These are phyloP conservation scores for Chaetomium sp. DNA, from an alignment of 2,329 filamentous ascomycete species.

Conservation along the genomic window DNA sequence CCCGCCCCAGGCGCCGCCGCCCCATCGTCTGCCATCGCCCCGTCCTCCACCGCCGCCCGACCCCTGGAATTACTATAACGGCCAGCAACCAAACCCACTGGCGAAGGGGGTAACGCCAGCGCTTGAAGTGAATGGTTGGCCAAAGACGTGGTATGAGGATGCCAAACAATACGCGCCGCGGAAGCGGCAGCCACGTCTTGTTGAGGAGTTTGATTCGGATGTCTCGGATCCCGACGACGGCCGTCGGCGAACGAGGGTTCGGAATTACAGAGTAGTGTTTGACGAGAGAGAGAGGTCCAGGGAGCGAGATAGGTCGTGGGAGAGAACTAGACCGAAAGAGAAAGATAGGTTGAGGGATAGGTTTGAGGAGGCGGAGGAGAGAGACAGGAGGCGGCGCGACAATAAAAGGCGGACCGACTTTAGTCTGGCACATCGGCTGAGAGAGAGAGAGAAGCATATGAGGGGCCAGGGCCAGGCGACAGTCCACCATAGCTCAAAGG, in stretches of 20 bases:
- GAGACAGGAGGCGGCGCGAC: background rate
- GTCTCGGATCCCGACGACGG: no score
- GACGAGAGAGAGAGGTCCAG: no score
- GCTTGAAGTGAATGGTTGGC: constrained; percentile 1
- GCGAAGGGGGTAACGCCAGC: background rate
- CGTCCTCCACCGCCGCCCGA: background rate
- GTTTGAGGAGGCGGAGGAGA: background rate
- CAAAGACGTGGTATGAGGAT: constrained; percentile 1
- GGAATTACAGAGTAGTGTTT: no score
- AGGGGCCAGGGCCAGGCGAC: background rate
- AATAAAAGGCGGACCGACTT: background rate
- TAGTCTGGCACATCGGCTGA: background rate
- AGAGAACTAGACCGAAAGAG: no score
- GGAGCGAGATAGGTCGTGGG: no score
- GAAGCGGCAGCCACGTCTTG: background rate
- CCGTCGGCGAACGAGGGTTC: no score
- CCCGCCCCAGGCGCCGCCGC: background rate
- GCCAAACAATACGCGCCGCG: background rate
- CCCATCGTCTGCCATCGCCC: background rate
- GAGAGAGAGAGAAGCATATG: background rate
- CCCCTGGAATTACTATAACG: background rate
- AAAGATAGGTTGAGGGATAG: background rate
- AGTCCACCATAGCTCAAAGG: background rate
- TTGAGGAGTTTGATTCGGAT: background rate
- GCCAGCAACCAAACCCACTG: background rate